Evolutionary conservation across 768 basidiomycete species (phyloP), one percentile per base, ranked within the genome.

Genomic region (Chalciporus sphaerocephalus): DNA sequence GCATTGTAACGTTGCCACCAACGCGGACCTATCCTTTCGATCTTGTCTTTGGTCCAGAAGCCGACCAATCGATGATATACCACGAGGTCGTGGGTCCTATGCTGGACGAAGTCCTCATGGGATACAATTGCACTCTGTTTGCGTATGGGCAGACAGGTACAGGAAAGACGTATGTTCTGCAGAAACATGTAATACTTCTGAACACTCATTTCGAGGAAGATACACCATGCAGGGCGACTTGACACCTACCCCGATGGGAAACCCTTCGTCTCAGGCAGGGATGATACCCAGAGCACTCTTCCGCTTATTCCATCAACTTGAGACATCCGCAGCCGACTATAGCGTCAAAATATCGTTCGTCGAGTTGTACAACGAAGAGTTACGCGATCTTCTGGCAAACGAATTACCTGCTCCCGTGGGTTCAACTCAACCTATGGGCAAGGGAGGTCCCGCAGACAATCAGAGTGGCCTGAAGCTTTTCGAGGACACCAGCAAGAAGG

Each of bases 91-190:
- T 97, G 33, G 78, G 79, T 51, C 92, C 92, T 0, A 88, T 97
- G 78, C 72, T 99, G 40, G 83, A 91, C 38, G 90, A 99, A 62
- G 94, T 97, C n/a, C 68, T 97, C 30, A 73, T 79, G 65, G 96
- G 96, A 5, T 99, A 96, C 72, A 98, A 98, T 60, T 98, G 95
- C 61, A 95, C 92, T 0, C 73, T 99, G 17, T 97, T 98, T 67
- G 94, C 94, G 4, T 99, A 99, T 61, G 96, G 96, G 2, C 96
- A 98, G 66, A 98, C 96, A 0, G 96, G 96, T 1, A 97, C 96
- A 0, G 96, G 96, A 17, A 99, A 99, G 72, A 98, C 96, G 92
- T 96, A 63, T 56, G 90, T 72, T 4, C 27, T 25, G 40, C 21
- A 8, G 35, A n/a, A 39, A 40, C 23, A 37, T 21, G n/a, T 33